A percentile compares a stretch with the other conserved stretches of the same genome.
Conservation (phyloP, 768 basidiomycete genomes). For the Heimioporus sp. region DNA sequence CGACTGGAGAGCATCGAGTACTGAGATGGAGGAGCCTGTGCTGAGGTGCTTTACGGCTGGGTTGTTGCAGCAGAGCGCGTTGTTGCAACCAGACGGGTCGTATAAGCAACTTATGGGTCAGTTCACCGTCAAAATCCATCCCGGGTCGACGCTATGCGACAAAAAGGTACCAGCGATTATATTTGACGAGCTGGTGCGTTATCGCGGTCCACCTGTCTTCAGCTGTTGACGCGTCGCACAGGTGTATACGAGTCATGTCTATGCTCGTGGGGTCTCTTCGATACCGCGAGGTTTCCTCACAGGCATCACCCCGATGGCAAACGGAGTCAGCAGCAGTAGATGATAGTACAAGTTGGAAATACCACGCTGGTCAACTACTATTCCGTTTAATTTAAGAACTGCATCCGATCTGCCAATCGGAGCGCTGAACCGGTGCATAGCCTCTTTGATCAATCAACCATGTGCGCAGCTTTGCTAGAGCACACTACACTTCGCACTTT, state of each 20-base stretch:
- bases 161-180: conserved; percentile 86
- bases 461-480: too few relatives aligned
- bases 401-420: too few relatives aligned
- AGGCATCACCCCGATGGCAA: conserved; percentile 14
- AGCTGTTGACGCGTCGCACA: conserved; percentile 25
- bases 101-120: conserved; percentile 84
- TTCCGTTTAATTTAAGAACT: too few relatives aligned
- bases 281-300: conserved; percentile 59
- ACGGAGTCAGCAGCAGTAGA: conserved; percentile 12
- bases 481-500: too few relatives aligned
- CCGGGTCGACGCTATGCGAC: conserved; percentile 76
- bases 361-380: neutral
- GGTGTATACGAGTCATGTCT: conserved; percentile 81
- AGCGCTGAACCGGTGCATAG: too few relatives aligned
- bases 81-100: conserved; percentile 79
- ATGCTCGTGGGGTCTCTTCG: conserved; percentile 88
- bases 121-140: conserved; percentile 87
- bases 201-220: neutral
- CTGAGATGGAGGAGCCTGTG: conserved; percentile 66
- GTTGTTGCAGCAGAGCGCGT: conserved; percentile 78
- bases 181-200: conserved; percentile 87
- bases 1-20: conserved; percentile 56
- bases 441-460: too few relatives aligned
- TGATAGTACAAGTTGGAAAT: conserved; percentile 3
- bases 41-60: conserved; percentile 74